Evolutionary conservation across 495 filamentous ascomycete species (phyloP).

Genomic region (Penicillium cataractarum): DNA sequence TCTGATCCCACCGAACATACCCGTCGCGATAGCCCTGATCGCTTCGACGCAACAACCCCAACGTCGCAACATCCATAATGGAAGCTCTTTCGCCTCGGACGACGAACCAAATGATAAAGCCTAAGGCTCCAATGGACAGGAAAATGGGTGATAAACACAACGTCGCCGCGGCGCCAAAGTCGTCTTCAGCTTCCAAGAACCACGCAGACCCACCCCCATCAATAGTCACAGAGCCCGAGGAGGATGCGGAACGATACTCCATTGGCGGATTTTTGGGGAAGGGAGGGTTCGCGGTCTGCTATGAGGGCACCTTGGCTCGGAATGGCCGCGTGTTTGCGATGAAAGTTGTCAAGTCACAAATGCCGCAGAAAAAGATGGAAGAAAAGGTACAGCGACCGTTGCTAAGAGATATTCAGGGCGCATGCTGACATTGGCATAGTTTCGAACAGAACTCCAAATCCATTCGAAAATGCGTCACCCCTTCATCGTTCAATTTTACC

Average conservation of each 20-base stretch:
- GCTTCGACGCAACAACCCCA: constrained; percentile 20
- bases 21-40: constrained; percentile 21
- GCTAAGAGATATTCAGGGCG: not conserved
- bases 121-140: constrained; percentile 44
- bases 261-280: constrained; percentile 86
- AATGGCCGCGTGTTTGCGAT: constrained; percentile 73
- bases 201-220: constrained; percentile 78
- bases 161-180: constrained; percentile 49
- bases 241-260: constrained; percentile 75
- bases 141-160: constrained; percentile 59
- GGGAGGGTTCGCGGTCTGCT: constrained; percentile 95
- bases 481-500: constrained; percentile 91
- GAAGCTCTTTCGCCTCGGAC: constrained; percentile 75
- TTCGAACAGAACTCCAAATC: constrained; percentile 96
- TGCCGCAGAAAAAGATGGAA: constrained; percentile 79
- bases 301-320: constrained; percentile 68
- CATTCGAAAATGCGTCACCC: constrained; percentile 96
- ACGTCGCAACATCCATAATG: constrained; percentile 42
- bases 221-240: constrained; percentile 74
- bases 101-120: constrained; percentile 60
- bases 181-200: constrained; percentile 48
- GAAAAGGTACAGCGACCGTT: constrained; percentile 70
- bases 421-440: constrained; percentile 61
- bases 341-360: constrained; percentile 89
- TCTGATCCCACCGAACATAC: constrained; percentile 14